Evolutionary conservation across 805 yeast species (phyloP), one percentile per base, ranked within the genome.

Genomic region (Candida cerambycidarum): DNA sequence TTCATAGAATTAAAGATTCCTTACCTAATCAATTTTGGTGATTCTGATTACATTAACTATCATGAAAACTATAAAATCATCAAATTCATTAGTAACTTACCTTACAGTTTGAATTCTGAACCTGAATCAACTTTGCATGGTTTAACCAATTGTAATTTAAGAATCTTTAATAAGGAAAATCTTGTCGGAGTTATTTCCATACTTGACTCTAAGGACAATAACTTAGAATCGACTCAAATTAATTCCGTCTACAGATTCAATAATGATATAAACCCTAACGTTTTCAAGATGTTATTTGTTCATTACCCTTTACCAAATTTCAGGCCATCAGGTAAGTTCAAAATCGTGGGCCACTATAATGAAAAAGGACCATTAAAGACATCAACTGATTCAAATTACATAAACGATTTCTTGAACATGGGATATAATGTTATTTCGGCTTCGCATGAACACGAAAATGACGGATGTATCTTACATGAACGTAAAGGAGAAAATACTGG

Each of bases 361-460:
- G 67, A 67, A 39, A 67, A 66, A 46, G 72, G 64, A 37, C 56
- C 57, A 2, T 52, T 70, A 32, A 47, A 53, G n/a, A 50, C 65
- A 8, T 50, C 52, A 5, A 61, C 69, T 4, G 62, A 59, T 45
- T 31, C 32, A n/a, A 52, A 57, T 33, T 53, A 65, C 39, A 56
- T 58, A 39, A 59, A 61, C 23, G 75, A 70, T 45, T 55, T 69
- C 19, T 50, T 60, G 30, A 56, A 56, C 35, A 56, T 65, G 36
- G 67, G 67, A 7, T 69, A 68, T 47, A 53, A 64, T 28, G 72
- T 56, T 5, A 61, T 69, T 0, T 57, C 65, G 6, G 74, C 67
- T 4, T 73, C 73, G 6, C 74, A 70, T 46, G 75, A 70, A 47
- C 75, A 70, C 46, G 68, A 63, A 33, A 70, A 70, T 46, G 75